Conservation (phyloP, 257 asterid genomes). For the Gynochthodes officinalis region DNA sequence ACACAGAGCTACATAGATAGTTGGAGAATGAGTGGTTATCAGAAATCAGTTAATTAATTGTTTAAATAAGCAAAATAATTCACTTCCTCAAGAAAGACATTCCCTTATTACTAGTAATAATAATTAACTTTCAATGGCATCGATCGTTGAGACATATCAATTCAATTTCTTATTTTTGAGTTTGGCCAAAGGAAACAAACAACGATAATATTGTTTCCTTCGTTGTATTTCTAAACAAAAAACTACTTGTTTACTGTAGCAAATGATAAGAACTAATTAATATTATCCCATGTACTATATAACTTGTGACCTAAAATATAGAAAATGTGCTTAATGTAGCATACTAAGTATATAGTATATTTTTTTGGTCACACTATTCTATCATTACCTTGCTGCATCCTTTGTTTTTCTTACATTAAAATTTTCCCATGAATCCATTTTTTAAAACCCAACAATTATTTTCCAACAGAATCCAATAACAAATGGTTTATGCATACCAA, state of each 20-base stretch:
- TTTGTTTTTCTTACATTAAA: neutral
- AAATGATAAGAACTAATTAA: neutral
- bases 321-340: neutral
- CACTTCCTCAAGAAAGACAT: constrained; percentile 3
- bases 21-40: neutral
- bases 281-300: neutral
- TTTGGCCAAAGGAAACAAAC: neutral
- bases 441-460: neutral
- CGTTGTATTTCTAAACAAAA: neutral
- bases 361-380: neutral
- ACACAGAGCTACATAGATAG: neutral
- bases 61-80: constrained; percentile 1
- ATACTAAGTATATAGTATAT: neutral
- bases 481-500: neutral
- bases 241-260: neutral
- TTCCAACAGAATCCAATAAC: neutral
- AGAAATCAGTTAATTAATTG: neutral
- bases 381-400: too few species aligned
- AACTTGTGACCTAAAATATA: neutral
- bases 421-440: neutral
- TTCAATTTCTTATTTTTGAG: neutral
- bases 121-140: constrained; percentile 1
- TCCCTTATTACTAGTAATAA: neutral
- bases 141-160: constrained; percentile 27
- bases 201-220: neutral